These are phyloP conservation scores for Plectosphaerella plurivora DNA, from an alignment of 2,329 filamentous ascomycete genomes.

Conservation along the genomic window DNA sequence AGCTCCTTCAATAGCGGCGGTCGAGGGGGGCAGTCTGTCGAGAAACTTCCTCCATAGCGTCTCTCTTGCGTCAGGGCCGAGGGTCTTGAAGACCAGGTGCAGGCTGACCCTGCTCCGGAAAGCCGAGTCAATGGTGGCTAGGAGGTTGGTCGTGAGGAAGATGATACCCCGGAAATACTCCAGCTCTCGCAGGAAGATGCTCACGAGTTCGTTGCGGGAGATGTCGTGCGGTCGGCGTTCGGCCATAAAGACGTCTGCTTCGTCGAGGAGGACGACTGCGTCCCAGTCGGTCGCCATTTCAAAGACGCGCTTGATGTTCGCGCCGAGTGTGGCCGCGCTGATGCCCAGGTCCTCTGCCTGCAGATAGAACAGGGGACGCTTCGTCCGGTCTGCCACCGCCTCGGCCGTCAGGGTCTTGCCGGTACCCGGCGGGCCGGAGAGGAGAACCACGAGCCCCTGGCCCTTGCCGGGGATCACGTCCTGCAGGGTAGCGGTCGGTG, in stretches of 20 bases:
- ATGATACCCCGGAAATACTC: slow-evolving; percentile 41
- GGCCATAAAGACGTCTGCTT: slow-evolving; percentile 33
- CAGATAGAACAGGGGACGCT: slow-evolving; percentile 39
- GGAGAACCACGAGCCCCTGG: slow-evolving; percentile 38
- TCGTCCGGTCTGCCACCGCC: slow-evolving; percentile 34
- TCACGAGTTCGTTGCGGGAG: slow-evolving; percentile 42
- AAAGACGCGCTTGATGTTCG: slow-evolving; percentile 41
- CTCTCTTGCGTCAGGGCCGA: slow-evolving; percentile 30
- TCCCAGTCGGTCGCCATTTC: slow-evolving; percentile 24
- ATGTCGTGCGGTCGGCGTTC: slow-evolving; percentile 36
- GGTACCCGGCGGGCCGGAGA: slow-evolving; percentile 40
- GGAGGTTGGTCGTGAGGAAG: slow-evolving; percentile 39
- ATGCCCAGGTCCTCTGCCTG: slow-evolving; percentile 44
- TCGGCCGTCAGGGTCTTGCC: slow-evolving; percentile 43
- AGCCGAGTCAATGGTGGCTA: slow-evolving; percentile 32
- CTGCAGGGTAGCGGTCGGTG: slow-evolving; percentile 17
- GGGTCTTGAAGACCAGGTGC: slow-evolving; percentile 38
- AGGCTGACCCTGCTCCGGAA: slow-evolving; percentile 26
- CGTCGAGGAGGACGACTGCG: slow-evolving; percentile 46
- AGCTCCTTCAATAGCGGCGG: not conserved
- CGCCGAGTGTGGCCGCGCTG: slow-evolving; percentile 35
- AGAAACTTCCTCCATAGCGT: slow-evolving; percentile 43
- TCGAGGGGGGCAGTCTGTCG: slow-evolving; percentile 21
- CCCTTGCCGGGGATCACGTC: slow-evolving; percentile 39
- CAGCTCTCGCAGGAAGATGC: slow-evolving; percentile 40